A percentile compares a stretch with the other conserved stretches of the same genome.
These are phyloP conservation scores for Ceratobasidium sp. DNA, from an alignment of 1,284 basidiomycete genomes.

Conservation along the genomic window DNA sequence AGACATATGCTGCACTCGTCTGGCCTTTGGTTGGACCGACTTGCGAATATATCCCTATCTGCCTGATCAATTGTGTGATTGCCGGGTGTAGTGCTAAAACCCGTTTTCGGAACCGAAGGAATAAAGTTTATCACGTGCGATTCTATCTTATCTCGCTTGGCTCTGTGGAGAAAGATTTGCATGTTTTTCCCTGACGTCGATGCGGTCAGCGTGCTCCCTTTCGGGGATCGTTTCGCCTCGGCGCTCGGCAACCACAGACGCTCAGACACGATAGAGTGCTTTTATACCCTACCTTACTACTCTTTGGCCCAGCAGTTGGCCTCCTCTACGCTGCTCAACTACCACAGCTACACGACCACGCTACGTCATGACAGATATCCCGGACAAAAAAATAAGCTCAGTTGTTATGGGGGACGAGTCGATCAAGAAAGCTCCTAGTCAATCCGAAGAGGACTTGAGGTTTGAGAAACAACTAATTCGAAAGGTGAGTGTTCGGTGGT, in stretches of 20 bases:
- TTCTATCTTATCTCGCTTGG: background rate
- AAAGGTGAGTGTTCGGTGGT: too few relatives aligned
- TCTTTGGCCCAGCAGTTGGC: too few relatives aligned
- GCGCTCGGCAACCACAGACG: background rate
- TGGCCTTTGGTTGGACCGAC: slow-evolving; percentile 10
- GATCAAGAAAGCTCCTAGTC: background rate
- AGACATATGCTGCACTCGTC: slow-evolving; percentile 15
- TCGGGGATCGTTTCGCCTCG: background rate
- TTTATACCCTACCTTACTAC: background rate
- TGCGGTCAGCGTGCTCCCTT: too few relatives aligned
- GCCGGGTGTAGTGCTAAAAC: too few relatives aligned
- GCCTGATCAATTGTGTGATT: too few relatives aligned
- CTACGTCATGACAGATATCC: background rate
- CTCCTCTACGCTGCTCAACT: background rate
- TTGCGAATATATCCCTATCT: slow-evolving; percentile 22
- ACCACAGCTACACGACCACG: background rate
- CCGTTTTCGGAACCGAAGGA: background rate
- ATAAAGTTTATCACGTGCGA: slow-evolving; percentile 1
- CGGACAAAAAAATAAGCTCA: background rate
- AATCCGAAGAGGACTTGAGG: slow-evolving; percentile 17
- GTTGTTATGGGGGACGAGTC: background rate
- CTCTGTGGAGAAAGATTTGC: slow-evolving; percentile 4
- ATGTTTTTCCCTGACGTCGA: background rate
- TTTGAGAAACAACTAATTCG: slow-evolving; percentile 32
- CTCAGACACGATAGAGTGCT: background rate